These are phyloP conservation scores for Bipolaris zeicola DNA, from an alignment of 2,329 filamentous ascomycete species.

Conservation along the genomic window DNA sequence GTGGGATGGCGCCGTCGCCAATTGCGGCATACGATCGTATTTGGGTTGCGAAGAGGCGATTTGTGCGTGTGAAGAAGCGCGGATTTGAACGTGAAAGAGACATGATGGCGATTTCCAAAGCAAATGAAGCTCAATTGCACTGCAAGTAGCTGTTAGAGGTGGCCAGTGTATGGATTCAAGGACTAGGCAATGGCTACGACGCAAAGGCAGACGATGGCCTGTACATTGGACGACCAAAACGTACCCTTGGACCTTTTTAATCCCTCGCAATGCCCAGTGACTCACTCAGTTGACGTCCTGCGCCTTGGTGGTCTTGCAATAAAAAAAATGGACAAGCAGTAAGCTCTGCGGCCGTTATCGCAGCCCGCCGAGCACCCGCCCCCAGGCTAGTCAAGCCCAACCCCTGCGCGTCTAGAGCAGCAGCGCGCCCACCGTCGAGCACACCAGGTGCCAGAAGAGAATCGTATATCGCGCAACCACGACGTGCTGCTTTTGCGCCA, in stretches of 20 bases:
- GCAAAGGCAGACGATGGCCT: background rate
- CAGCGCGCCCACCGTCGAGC: conserved; percentile 27
- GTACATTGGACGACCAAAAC: background rate
- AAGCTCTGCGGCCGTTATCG: conserved; percentile 26
- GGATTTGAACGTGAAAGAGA: conserved; percentile 38
- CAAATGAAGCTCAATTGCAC: conserved; percentile 3
- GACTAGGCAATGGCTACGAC: background rate
- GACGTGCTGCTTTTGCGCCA: conserved; percentile 24
- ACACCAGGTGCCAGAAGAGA: conserved; percentile 31
- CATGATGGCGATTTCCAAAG: conserved; percentile 24
- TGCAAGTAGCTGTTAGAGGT: conserved; percentile 9
- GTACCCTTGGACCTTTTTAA: conserved; percentile 12
- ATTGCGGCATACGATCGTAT: conserved; percentile 65
- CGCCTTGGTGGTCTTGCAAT: conserved; percentile 20
- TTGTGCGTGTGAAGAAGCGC: conserved; percentile 34
- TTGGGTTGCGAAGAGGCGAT: conserved; percentile 43
- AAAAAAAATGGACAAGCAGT: conserved; percentile 3
- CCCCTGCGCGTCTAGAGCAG: conserved; percentile 14
- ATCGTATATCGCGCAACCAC: conserved; percentile 25
- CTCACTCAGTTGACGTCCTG: conserved; percentile 26
- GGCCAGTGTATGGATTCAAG: background rate
- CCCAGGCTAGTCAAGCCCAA: conserved; percentile 13
- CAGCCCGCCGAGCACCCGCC: conserved; percentile 9
- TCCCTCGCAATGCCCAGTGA: conserved; percentile 1
- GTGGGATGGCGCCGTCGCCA: conserved; percentile 66